Evolutionary conservation across 2,329 filamentous ascomycete genomes (phyloP).

Genomic region (Furcasterigmium furcatum): DNA sequence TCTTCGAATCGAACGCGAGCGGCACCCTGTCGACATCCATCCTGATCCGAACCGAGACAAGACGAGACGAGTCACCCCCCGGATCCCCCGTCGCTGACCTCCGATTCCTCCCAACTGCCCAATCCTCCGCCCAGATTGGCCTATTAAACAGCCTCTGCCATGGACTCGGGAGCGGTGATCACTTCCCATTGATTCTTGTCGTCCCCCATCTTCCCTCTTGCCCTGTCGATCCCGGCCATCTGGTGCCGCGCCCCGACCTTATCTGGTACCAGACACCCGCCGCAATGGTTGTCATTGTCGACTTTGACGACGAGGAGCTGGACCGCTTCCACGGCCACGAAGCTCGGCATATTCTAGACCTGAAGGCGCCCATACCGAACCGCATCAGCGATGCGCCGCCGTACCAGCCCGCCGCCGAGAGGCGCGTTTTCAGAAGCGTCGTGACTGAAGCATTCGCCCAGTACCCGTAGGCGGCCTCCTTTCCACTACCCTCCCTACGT

Average conservation of each 20-base stretch:
- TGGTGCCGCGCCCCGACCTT: neutral
- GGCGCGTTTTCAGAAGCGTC: conserved; percentile 12
- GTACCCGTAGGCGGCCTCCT: conserved; percentile 26
- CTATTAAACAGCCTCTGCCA: neutral
- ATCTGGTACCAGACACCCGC: neutral
- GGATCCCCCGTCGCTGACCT: too few relatives aligned
- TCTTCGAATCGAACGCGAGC: too few relatives aligned
- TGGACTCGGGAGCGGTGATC: neutral
- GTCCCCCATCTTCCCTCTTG: neutral
- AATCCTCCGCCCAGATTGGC: neutral
- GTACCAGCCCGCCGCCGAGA: conserved; percentile 1
- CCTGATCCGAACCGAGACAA: too few relatives aligned
- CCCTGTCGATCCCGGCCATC: neutral
- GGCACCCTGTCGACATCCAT: too few relatives aligned
- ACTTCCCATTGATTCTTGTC: neutral
- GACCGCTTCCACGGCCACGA: conserved; percentile 6
- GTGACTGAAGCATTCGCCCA: conserved; percentile 28
- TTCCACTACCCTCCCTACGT: neutral
- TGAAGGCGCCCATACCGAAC: neutral
- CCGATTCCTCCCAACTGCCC: too few relatives aligned
- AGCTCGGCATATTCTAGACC: conserved; percentile 1
- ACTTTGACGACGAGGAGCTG: conserved; percentile 16
- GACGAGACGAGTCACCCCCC: too few relatives aligned
- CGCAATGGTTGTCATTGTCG: conserved; percentile 17
- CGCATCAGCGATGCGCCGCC: neutral